Percentiles rank a stretch among this genome's conserved stretches.
Evolutionary conservation across 169 alveolate species (phyloP).

Genomic region (Cryptosporidium tyzzeri): DNA sequence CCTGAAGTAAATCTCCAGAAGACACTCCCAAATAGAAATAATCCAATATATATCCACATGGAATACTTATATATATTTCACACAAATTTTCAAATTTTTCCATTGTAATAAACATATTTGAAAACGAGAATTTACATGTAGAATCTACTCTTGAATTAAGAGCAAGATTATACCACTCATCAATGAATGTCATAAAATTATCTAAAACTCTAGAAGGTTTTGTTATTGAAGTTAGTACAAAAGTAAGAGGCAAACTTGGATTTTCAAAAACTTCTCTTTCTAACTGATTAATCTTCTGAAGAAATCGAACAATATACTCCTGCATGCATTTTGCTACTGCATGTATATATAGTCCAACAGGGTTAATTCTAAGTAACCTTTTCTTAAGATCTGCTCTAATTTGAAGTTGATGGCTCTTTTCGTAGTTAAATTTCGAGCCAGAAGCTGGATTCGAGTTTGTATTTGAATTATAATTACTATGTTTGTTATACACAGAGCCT

Average conservation of each 20-base stretch:
- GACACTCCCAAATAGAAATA: slow-evolving; percentile 27
- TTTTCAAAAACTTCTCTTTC: slow-evolving; percentile 45
- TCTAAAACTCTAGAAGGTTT: slow-evolving; percentile 26
- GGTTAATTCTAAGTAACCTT: slow-evolving; percentile 50
- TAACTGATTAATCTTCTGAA: slow-evolving; percentile 37
- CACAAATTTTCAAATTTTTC: slow-evolving; percentile 40
- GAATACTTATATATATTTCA: slow-evolving; percentile 54
- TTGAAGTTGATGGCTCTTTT: neutral
- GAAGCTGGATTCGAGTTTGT: neutral
- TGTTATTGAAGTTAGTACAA: slow-evolving; percentile 23
- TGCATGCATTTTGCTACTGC: slow-evolving; percentile 45
- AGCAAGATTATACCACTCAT: slow-evolving; percentile 45
- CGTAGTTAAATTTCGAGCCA: neutral
- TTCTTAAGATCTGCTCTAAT: slow-evolving; percentile 3
- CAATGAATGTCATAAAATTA: slow-evolving; percentile 42
- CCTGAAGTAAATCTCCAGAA: slow-evolving; percentile 40
- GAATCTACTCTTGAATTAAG: slow-evolving; percentile 16
- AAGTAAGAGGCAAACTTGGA: slow-evolving; percentile 55
- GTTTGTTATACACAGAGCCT: slow-evolving; percentile 8
- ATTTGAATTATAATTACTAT: neutral
- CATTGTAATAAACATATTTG: slow-evolving; percentile 27
- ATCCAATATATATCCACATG: slow-evolving; percentile 58
- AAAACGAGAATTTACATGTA: slow-evolving; percentile 42
- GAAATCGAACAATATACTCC: slow-evolving; percentile 36
- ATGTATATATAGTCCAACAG: slow-evolving; percentile 55